A percentile compares a stretch with the other conserved stretches of the same genome.
phyloP scores from a whole-genome alignment of 2,329 filamentous ascomycete species.

The Chaetomiaceae sp. region DNA sequence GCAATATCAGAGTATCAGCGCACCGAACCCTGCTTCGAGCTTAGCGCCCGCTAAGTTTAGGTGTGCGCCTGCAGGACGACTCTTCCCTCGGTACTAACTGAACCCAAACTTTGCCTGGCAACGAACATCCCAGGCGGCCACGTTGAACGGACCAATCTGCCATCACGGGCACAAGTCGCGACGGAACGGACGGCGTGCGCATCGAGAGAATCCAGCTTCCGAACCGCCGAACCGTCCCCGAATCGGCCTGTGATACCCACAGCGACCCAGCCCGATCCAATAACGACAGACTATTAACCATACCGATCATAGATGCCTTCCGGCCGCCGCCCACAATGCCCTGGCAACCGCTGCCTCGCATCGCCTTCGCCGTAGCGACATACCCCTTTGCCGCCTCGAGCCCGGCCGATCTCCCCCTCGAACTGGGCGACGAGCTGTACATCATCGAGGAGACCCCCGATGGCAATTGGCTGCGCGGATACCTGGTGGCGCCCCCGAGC shows the following conservation, averaged over 20 bases:
- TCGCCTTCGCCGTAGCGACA: constrained; percentile 95
- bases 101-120: too few relatives aligned
- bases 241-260: constrained; percentile 3
- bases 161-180: background rate
- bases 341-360: constrained; percentile 93
- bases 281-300: too few relatives aligned
- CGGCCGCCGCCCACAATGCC: constrained; percentile 56
- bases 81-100: too few relatives aligned
- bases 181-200: background rate
- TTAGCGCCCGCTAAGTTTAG: too few relatives aligned
- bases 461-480: constrained; percentile 89
- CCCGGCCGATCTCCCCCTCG: constrained; percentile 86
- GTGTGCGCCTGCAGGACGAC: too few relatives aligned
- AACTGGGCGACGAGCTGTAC: constrained; percentile 97
- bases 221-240: background rate
- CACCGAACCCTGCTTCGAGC: too few relatives aligned
- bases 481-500: constrained; percentile 89
- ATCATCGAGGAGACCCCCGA: constrained; percentile 95
- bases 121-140: too few relatives aligned
- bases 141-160: constrained; percentile 7
- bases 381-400: constrained; percentile 86
- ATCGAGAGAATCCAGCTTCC: background rate
- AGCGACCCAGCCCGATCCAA: background rate
- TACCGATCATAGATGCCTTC: constrained; percentile 21
- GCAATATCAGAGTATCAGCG: background rate